Base-by-base conservation (phyloP, 148 eudicot genomes). In the Polygonum maritimum region DNA sequence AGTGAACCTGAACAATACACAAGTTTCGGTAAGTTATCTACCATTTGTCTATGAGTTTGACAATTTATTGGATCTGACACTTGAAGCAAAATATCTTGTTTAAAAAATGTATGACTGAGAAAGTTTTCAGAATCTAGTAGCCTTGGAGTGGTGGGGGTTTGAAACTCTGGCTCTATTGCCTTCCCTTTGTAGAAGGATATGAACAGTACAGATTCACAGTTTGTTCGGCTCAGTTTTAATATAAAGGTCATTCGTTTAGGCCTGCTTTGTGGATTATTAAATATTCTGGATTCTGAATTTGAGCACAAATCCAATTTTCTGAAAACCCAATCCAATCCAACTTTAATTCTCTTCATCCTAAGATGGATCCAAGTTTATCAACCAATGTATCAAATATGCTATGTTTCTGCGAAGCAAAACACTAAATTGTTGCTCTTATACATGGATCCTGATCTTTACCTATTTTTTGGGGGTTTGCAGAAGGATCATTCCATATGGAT, bases 1-100 rank as follows among this genome's bases (percentile, higher is more conserved):
- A 86, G 84, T 77, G 98, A 94, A 80, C 96, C 97, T 48, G 98
- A 94, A 85, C 86, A 80, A 78, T 88, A 85, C 86, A 90, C 92
- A 41, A 75, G 78, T 55, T 88, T 86, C 75, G 98, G 98, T 94
- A 79, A 76, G 93, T 75, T 44, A 48, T 44, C 49, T 7, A 18
- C 26, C 45, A 72, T 21, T 12, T 12, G 11, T 72, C 6, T 72
- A 11, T 45, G 40, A 3, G 21, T 44, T n/a, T 35, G 44, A 60
- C 13, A 9, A 4, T 22, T 22, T 26, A 60, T 33, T 26, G 5
- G 60, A 18, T 54, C 19, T n/a, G 8, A 19, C 22, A n/a, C 60
- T 18, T 18, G 8, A 19, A n/a, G 60, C 58, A 52, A 26, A 26
- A 18, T 54, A 54, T 54, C 60, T 31, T 62, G 10, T 15, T 62